phyloP scores from a whole-genome alignment of 2,329 filamentous ascomycete genomes.

The Aureobasidium melanogenum region DNA sequence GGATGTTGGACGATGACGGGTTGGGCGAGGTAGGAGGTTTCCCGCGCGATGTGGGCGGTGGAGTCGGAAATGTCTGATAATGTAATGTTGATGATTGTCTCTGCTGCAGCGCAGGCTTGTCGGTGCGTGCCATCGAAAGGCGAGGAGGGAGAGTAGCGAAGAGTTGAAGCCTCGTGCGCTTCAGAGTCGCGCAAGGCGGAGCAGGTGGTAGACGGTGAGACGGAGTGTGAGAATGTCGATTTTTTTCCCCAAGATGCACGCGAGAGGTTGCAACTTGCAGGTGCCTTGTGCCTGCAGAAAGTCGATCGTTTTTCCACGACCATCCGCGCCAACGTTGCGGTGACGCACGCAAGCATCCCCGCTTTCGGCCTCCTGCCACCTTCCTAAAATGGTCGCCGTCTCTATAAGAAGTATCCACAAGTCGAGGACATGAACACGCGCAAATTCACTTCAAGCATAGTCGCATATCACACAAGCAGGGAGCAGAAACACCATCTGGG shows the following conservation, averaged over 20 bases:
- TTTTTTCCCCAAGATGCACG: neutral
- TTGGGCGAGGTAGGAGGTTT: constrained; percentile 44
- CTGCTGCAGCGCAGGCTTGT: constrained; percentile 6
- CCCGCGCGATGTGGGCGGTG: constrained; percentile 44
- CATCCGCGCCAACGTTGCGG: neutral
- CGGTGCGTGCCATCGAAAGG: neutral
- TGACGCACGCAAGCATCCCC: neutral
- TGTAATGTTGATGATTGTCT: constrained; percentile 47
- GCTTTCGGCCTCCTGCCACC: neutral
- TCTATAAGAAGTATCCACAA: no score
- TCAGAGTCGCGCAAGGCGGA: neutral
- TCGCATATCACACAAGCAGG: neutral
- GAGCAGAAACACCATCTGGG: neutral
- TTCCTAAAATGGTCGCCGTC: neutral
- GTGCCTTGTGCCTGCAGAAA: neutral
- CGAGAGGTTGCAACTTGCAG: neutral
- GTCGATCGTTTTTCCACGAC: neutral
- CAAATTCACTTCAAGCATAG: no score
- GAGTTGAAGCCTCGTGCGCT: neutral
- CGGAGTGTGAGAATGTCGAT: neutral
- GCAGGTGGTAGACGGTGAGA: neutral
- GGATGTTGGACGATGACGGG: constrained; percentile 12
- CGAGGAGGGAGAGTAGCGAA: neutral
- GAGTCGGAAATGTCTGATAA: constrained; percentile 75
- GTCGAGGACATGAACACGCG: no score